Base-by-base conservation (phyloP, 2,329 filamentous ascomycete genomes). In the Aspergillus eucalypticola region DNA sequence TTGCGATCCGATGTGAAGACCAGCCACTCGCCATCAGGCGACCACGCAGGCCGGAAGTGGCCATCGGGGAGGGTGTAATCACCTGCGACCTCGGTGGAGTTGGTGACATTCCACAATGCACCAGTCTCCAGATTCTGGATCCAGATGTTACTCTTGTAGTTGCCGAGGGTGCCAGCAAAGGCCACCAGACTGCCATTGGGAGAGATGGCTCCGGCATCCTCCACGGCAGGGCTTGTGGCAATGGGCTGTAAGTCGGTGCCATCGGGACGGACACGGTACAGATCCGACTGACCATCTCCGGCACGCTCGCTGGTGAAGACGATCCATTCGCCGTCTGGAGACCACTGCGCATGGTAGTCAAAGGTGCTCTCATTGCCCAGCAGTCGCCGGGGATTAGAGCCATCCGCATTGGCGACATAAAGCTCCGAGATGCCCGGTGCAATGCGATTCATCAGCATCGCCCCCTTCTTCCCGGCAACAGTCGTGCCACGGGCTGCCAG, bases 1-100 rank as follows among this genome's bases (percentile, higher is more conserved):
- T 79, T 79, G 21, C 74, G 72, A 52, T 80, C 77, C 2, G 77
- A 80, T 8, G 71, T 70, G 56, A 80, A 79, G 2, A 70, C 73
- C 56, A 80, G 67, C 75, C 75, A 79, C 59, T 78, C 58, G 17
- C 78, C 77, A 44, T 79, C 71, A 0, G 78, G 77, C 1, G 76
- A 78, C 76, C 76, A 79, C 6, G 65, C 62, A 0, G 78, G 78
- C 2, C 73, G 69, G 61, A 78, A 80, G 61, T 76, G 68, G 4
- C 77, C 74, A 42, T 75, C 68, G 15, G 75, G 74, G 15, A 64
- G 54, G 17, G 69, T 66, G 1, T 64, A 64, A 5, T 64, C 65
- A 8, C 48, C 60, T 0, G 59, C 48, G 5, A 54, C 50, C 0
- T 67, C 69, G 5, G 64, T 59, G 0, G 70, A 75, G 60, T 78